Conservation (phyloP, 306 rosid genomes). For the Quercus robur region DNA sequence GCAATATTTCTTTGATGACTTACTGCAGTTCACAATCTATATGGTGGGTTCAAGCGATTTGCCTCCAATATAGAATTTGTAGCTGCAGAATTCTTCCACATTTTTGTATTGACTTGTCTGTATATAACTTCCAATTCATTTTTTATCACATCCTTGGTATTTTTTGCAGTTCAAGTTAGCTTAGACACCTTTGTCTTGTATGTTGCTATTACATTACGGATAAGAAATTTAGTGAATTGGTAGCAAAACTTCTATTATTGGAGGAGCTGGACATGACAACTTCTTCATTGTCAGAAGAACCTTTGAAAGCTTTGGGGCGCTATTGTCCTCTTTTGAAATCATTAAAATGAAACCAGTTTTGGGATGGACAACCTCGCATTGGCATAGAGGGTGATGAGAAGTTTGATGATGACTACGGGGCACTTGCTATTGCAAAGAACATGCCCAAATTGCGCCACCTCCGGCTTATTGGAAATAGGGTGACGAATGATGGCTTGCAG, state of each 20-base stretch:
- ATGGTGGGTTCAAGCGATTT: too few species aligned
- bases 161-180: conserved; percentile 40
- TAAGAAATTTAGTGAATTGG: conserved; percentile 40
- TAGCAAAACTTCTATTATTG: conserved; percentile 41
- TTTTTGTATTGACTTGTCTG: too few species aligned
- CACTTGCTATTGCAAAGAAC: conserved; percentile 25
- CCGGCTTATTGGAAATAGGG: neutral
- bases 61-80: too few species aligned
- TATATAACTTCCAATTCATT: neutral
- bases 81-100: too few species aligned
- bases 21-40: too few species aligned
- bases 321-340: conserved; percentile 46
- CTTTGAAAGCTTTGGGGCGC: conserved; percentile 44
- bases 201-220: conserved; percentile 38
- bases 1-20: too few species aligned
- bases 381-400: conserved; percentile 8
- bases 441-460: neutral
- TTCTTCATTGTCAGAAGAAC: conserved; percentile 16
- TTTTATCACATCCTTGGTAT: neutral
- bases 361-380: neutral
- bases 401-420: conserved; percentile 8
- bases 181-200: conserved; percentile 36
- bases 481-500: neutral
- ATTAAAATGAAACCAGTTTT: conserved; percentile 34
- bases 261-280: conserved; percentile 59